Evolutionary conservation across 2,329 filamentous ascomycete genomes (phyloP), one percentile per base, ranked within the genome.

Genomic region (Fonsecaea pugnacius): DNA sequence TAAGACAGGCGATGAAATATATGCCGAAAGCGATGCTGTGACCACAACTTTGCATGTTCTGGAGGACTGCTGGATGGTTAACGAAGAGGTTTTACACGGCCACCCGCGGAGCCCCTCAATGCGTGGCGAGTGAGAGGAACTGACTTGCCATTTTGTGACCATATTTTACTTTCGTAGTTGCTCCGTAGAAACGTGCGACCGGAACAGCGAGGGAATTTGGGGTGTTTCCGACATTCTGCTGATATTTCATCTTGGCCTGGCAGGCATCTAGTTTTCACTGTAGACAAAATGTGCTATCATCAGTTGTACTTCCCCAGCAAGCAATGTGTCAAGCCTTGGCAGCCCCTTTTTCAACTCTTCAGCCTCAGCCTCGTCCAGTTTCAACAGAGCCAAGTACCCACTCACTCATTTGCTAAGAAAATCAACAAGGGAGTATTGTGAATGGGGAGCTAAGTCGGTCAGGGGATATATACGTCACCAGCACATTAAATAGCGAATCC

Each of bases 11-110:
- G 21, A 88, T 95, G 83, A 91, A 89, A 77, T 84, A 86, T 69
- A 93, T 96, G 82, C 92, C 92, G 30, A 94, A 94, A 79, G 86
- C 90, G 27, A 92, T 91, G 84, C 75, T 96, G 30, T 67, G 51
- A 65, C 16, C 4, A 9, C 7, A n/a, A n/a, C 5, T 21, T 21
- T 21, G 40, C 10, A 21, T 46, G 40, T n/a, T 46, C 7, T 21
- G 9, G 5, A 21, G 18, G 40, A 46, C 40, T 12, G 6, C 5
- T 21, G n/a, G n/a, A 18, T 10, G 21, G 8, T 21, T 2, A 21
- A 21, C n/a, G n/a, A 21, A 46, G 40, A 21, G 36, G 5, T 16
- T n/a, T 18, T n/a, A n/a, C 16, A 21, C 3, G 6, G 38, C n/a
- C 16, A 18, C 5, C 38, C 4, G 16, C 12, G 10, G 33, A 14